phyloP scores from a whole-genome alignment of 1,139 yeast species.

The Tardiomyces digboiensis region DNA sequence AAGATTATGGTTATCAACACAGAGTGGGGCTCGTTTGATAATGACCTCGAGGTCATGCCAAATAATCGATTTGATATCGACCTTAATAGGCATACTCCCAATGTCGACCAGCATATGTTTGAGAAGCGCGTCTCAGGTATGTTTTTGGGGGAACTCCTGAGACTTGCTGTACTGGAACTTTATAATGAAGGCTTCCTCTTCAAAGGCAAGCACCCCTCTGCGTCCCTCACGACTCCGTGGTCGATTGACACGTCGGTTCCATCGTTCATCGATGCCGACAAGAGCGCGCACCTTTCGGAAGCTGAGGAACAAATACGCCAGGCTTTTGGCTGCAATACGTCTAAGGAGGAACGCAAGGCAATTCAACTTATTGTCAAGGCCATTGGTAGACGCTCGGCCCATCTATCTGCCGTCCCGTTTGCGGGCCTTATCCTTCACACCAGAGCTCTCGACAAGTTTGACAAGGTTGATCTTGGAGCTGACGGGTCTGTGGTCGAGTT shows the following conservation, averaged over 20 bases:
- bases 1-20: constrained; percentile 85
- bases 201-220: constrained; percentile 5
- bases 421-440: constrained; percentile 65
- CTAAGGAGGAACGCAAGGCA: constrained; percentile 55
- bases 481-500: constrained; percentile 92
- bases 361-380: constrained; percentile 69
- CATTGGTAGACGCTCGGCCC: constrained; percentile 77
- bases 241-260: constrained; percentile 73
- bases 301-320: constrained; percentile 37
- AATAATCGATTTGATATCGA: constrained; percentile 60
- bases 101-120: constrained; percentile 79
- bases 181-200: constrained; percentile 49
- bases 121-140: constrained; percentile 92
- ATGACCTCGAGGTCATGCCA: constrained; percentile 62
- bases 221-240: constrained; percentile 54
- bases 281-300: constrained; percentile 55
- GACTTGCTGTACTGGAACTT: constrained; percentile 63
- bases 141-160: constrained; percentile 84
- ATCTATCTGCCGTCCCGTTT: constrained; percentile 76
- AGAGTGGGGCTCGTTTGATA: constrained; percentile 97
- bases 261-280: constrained; percentile 77
- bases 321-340: constrained; percentile 49
- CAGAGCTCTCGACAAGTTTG: constrained; percentile 38
- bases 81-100: constrained; percentile 67
- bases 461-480: constrained; percentile 81